These are phyloP conservation scores for Digitaria exilis DNA, from an alignment of 202 grass and related monocot genomes.

Conservation along the genomic window DNA sequence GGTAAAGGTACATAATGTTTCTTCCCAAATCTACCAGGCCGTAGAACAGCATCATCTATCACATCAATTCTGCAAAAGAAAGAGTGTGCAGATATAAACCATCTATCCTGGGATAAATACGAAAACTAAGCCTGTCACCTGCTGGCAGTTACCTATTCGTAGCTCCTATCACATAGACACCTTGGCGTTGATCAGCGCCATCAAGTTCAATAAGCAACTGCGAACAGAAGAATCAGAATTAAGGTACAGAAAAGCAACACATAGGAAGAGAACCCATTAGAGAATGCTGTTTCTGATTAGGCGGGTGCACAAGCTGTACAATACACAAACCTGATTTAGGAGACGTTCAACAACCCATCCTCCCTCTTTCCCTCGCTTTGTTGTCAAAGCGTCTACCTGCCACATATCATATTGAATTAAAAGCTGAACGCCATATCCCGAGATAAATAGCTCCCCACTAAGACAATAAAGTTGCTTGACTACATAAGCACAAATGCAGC, in stretches of 20 bases:
- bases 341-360: constrained; percentile 74
- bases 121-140: neutral
- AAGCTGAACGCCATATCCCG: neutral
- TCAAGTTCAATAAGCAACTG: constrained; percentile 89
- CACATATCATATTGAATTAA: constrained; percentile 33
- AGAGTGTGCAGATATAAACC: neutral
- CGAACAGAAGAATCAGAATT: constrained; percentile 22
- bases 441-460: neutral
- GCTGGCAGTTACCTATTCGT: constrained; percentile 70
- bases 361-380: constrained; percentile 73
- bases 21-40: constrained; percentile 83
- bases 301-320: neutral
- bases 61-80: constrained; percentile 70
- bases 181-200: constrained; percentile 68
- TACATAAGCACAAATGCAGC: neutral
- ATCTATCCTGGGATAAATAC: constrained; percentile 8
- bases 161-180: constrained; percentile 89
- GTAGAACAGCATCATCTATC: constrained; percentile 78
- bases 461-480: neutral
- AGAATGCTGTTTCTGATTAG: neutral
- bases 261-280: neutral
- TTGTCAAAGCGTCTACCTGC: constrained; percentile 92
- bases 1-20: constrained; percentile 81
- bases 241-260: neutral
- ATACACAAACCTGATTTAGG: constrained; percentile 66